These are phyloP conservation scores for Kodamaea jinghongensis DNA, from an alignment of 805 yeast genomes.

Conservation along the genomic window DNA sequence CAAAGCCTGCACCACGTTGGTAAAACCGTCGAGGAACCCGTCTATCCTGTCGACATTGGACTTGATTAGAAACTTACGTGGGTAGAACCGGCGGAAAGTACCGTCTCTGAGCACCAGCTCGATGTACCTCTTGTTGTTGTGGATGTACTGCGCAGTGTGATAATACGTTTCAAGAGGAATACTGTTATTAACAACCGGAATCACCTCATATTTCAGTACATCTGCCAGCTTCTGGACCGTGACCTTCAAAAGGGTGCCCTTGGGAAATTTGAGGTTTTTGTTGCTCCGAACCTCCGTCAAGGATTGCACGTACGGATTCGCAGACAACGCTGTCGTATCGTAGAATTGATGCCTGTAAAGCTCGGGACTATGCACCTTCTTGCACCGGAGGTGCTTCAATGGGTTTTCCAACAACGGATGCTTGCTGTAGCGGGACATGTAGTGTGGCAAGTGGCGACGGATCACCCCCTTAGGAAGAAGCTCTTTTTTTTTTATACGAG, in stretches of 20 bases:
- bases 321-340: constrained; percentile 13
- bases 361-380: constrained; percentile 20
- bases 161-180: constrained; percentile 3
- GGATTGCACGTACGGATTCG: constrained; percentile 29
- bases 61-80: constrained; percentile 23
- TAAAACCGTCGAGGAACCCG: constrained; percentile 11
- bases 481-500: no score
- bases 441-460: not conserved
- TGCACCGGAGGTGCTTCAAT: constrained; percentile 22
- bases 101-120: constrained; percentile 15
- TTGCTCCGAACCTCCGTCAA: constrained; percentile 27
- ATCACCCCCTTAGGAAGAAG: no score
- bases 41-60: constrained; percentile 7
- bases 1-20: constrained; percentile 8
- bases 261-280: constrained; percentile 24
- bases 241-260: constrained; percentile 24
- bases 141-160: constrained; percentile 25
- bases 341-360: constrained; percentile 19
- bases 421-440: constrained; percentile 11
- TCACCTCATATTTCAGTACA: constrained; percentile 3
- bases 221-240: constrained; percentile 10
- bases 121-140: constrained; percentile 22
- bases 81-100: constrained; percentile 22
- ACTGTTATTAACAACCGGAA: constrained; percentile 10
- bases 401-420: constrained; percentile 36